A percentile compares a stretch with the other conserved stretches of the same genome.
Evolutionary conservation across 148 eudicot genomes (phyloP).

Genomic region (Simmondsia chinensis): DNA sequence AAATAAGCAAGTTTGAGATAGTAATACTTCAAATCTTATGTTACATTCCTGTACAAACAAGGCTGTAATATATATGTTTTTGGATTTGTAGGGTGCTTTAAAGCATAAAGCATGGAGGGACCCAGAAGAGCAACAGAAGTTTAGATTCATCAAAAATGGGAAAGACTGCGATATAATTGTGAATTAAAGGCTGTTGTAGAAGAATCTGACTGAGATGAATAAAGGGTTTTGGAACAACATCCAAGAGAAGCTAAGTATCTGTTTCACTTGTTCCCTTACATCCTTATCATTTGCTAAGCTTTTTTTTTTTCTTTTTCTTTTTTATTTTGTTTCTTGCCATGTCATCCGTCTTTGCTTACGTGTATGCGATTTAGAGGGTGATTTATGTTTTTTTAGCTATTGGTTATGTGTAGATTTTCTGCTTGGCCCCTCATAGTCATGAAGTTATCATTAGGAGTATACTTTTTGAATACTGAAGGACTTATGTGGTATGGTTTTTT

Average conservation of each 20-base stretch:
- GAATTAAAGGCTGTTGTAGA: constrained; percentile 55
- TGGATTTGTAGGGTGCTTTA: constrained; percentile 25
- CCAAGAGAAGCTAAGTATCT: constrained; percentile 87
- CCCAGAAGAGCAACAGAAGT: constrained; percentile 41
- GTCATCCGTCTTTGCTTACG: constrained; percentile 16
- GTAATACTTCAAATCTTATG: constrained; percentile 26
- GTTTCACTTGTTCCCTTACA: constrained; percentile 41
- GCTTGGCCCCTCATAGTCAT: not conserved
- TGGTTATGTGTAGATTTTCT: constrained; percentile 6
- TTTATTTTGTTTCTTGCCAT: constrained; percentile 23
- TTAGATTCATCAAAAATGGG: constrained; percentile 57
- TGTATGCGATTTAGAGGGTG: constrained; percentile 4
- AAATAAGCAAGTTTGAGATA: constrained; percentile 19
- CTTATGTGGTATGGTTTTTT: constrained; percentile 1
- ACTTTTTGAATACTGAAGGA: constrained; percentile 11
- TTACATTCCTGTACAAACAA: constrained; percentile 36
- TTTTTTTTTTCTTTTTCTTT: constrained; percentile 31
- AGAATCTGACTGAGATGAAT: constrained; percentile 52
- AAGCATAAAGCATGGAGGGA: constrained; percentile 53
- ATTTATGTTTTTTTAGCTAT: constrained; percentile 7
- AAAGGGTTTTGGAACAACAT: constrained; percentile 47
- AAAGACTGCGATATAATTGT: constrained; percentile 26
- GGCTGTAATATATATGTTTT: constrained; percentile 27
- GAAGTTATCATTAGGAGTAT: constrained; percentile 2
- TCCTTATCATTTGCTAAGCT: constrained; percentile 40